These are phyloP conservation scores for Diatrype stigma DNA, from an alignment of 2,329 filamentous ascomycete genomes.

Conservation along the genomic window DNA sequence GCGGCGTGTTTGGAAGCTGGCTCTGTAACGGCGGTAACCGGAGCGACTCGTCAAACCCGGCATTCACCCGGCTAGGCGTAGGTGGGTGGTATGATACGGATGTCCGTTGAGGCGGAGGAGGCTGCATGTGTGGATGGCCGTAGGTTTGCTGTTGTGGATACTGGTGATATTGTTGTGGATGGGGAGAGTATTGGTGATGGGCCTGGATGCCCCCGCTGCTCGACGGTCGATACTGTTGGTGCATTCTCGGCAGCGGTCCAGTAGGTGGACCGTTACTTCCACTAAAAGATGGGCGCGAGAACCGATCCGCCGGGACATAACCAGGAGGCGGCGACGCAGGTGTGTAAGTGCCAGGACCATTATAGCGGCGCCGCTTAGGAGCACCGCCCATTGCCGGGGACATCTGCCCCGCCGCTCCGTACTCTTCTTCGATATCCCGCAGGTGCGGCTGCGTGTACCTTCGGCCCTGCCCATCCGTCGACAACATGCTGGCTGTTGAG, in stretches of 20 bases:
- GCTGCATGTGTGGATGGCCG: conserved; percentile 43
- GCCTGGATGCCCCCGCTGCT: background rate
- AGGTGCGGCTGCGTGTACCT: conserved; percentile 47
- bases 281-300: conserved; percentile 23
- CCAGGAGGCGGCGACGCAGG: conserved; percentile 39
- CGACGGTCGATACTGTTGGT: conserved; percentile 10
- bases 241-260: conserved; percentile 17
- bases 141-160: conserved; percentile 4
- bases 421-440: conserved; percentile 36
- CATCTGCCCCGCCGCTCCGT: conserved; percentile 25
- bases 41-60: conserved; percentile 51
- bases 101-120: conserved; percentile 53
- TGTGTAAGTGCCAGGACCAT: conserved; percentile 22
- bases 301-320: conserved; percentile 24
- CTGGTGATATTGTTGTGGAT: conserved; percentile 9
- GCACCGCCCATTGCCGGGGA: conserved; percentile 20
- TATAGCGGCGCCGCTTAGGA: conserved; percentile 29
- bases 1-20: conserved; percentile 26
- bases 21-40: conserved; percentile 52
- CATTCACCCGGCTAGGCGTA: conserved; percentile 33
- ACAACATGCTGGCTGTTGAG: conserved; percentile 23
- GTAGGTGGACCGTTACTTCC: conserved; percentile 10
- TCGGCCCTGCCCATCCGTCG: conserved; percentile 58
- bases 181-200: background rate
- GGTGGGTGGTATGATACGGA: conserved; percentile 28